A percentile compares a stretch with the other conserved stretches of the same genome.
These are phyloP conservation scores for Friedmanniomyces endolithicus DNA, from an alignment of 495 filamentous ascomycete species.

Conservation along the genomic window DNA sequence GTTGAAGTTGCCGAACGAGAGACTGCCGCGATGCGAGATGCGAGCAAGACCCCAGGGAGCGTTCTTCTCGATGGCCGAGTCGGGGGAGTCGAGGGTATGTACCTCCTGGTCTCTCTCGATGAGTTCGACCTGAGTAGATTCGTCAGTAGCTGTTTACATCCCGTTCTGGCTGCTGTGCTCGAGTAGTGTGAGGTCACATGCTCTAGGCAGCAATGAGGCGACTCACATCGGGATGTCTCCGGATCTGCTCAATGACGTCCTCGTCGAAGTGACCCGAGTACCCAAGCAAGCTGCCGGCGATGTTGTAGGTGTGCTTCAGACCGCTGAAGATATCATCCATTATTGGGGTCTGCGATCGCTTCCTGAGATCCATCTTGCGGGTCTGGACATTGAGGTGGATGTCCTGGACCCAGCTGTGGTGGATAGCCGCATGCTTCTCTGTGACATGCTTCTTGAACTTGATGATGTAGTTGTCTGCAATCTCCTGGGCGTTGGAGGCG, in stretches of 20 bases:
- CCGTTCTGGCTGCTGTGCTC: background rate
- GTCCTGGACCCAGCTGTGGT: conserved; percentile 88
- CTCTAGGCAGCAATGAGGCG: background rate
- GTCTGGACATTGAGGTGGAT: conserved; percentile 52
- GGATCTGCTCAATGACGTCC: conserved; percentile 79
- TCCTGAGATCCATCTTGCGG: conserved; percentile 63
- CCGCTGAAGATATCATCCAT: conserved; percentile 62
- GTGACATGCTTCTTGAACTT: conserved; percentile 95
- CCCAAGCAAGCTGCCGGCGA: conserved; percentile 68
- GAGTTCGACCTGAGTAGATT: conserved; percentile 64
- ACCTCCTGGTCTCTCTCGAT: conserved; percentile 91
- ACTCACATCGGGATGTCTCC: conserved; percentile 95
- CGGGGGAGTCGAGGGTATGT: conserved; percentile 50
- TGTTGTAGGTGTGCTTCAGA: conserved; percentile 89
- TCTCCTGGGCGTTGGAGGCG: conserved; percentile 55
- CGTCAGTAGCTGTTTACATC: background rate
- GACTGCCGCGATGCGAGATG: conserved; percentile 82
- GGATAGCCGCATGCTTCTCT: conserved; percentile 49
- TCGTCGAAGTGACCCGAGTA: conserved; percentile 97
- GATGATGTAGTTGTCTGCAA: conserved; percentile 91
- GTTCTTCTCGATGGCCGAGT: conserved; percentile 58
- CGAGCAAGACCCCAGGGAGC: conserved; percentile 96
- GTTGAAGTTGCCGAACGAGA: conserved; percentile 87
- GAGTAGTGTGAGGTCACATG: background rate
- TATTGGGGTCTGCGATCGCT: conserved; percentile 70